phyloP scores from a whole-genome alignment of 345 rosid species.

The Euphorbia peplus region DNA sequence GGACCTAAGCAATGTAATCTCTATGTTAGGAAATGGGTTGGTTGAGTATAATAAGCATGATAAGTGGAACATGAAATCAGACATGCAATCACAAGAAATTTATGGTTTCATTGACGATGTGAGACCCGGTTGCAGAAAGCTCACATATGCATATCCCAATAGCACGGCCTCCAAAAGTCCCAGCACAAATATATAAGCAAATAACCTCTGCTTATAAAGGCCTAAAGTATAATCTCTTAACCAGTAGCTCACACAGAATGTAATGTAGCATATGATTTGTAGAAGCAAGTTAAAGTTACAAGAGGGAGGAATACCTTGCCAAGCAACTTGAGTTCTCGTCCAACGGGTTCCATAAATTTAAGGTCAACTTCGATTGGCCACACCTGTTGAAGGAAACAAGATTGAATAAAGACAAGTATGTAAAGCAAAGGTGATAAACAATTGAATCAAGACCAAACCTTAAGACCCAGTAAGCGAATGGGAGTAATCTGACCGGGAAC shows the following conservation, averaged over 20 bases:
- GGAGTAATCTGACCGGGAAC: slow-evolving; percentile 86
- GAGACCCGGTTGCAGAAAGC: too few species aligned
- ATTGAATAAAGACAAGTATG: background rate
- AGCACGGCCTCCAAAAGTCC: too few species aligned
- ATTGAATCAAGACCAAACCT: slow-evolving; percentile 52
- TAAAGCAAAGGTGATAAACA: background rate
- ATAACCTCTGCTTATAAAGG: too few species aligned
- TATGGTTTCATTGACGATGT: too few species aligned
- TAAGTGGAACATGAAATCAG: too few species aligned
- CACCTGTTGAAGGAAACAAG: slow-evolving; percentile 39
- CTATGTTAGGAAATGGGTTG: too few species aligned
- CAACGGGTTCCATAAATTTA: slow-evolving; percentile 76
- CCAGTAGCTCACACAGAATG: background rate
- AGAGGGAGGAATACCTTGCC: slow-evolving; percentile 56
- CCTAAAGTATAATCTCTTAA: too few species aligned
- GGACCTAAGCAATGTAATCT: too few species aligned
- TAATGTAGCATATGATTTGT: background rate
- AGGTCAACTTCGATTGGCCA: slow-evolving; percentile 86
- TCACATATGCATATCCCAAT: too few species aligned
- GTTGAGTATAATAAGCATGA: too few species aligned
- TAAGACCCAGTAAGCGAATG: slow-evolving; percentile 67
- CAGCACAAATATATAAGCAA: too few species aligned
- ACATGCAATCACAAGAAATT: too few species aligned
- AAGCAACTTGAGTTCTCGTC: slow-evolving; percentile 65
- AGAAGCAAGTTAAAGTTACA: background rate